These are phyloP conservation scores for Monosporozyma servazzii DNA, from an alignment of 805 yeast genomes.

Conservation along the genomic window DNA sequence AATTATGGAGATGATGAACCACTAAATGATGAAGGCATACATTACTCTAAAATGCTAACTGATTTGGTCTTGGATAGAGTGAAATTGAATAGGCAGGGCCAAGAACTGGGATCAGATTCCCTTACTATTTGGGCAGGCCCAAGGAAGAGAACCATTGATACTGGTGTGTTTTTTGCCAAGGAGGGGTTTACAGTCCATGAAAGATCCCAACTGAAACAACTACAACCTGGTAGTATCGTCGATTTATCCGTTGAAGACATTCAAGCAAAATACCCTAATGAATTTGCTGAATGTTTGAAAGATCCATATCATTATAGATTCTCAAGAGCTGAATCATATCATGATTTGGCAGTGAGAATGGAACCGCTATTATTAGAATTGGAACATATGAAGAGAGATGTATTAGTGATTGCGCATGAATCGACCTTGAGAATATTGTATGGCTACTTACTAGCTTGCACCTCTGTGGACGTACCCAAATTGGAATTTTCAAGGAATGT, in stretches of 20 bases:
- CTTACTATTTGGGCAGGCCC: slow-evolving; percentile 85
- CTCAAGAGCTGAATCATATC: slow-evolving; percentile 90
- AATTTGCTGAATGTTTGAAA: slow-evolving; percentile 49
- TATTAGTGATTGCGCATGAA: slow-evolving; percentile 88
- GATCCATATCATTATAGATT: slow-evolving; percentile 93
- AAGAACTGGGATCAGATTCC: slow-evolving; percentile 1
- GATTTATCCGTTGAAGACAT: slow-evolving; percentile 56
- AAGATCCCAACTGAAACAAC: slow-evolving; percentile 74
- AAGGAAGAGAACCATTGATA: slow-evolving; percentile 70
- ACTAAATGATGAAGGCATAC: slow-evolving; percentile 61
- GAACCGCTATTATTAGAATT: slow-evolving; percentile 90
- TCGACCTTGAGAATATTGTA: slow-evolving; percentile 80
- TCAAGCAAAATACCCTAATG: slow-evolving; percentile 51
- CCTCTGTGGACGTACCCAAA: slow-evolving; percentile 77
- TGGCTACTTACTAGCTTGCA: slow-evolving; percentile 90
- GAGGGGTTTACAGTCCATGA: slow-evolving; percentile 58
- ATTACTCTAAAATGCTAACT: slow-evolving; percentile 58
- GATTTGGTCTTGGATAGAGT: slow-evolving; percentile 39
- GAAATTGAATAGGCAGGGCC: slow-evolving; percentile 18
- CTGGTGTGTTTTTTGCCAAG: slow-evolving; percentile 60
- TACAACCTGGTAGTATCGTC: slow-evolving; percentile 84
- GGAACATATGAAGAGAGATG: slow-evolving; percentile 84
- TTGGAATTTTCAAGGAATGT: slow-evolving; percentile 72
- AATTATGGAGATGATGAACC: slow-evolving; percentile 73
- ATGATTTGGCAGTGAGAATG: slow-evolving; percentile 87